Conservation (phyloP, 2,329 filamentous ascomycete genomes). For the Botrytis elliptica region DNA sequence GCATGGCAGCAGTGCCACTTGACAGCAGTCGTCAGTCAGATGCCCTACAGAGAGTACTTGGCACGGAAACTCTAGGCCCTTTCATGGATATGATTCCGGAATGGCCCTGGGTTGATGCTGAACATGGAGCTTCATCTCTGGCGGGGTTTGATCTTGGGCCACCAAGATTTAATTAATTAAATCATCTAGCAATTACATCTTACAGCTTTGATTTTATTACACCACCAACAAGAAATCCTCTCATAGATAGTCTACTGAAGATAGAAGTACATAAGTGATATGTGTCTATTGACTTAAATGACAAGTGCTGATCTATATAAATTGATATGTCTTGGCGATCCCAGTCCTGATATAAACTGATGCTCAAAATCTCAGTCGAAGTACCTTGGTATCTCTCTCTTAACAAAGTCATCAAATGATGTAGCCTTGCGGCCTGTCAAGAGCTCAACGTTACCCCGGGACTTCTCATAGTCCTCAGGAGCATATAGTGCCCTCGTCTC, state of each 20-base stretch:
- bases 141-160: slow-evolving; percentile 1
- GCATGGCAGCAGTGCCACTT: slow-evolving; percentile 7
- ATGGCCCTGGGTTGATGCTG: slow-evolving; percentile 6
- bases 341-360: slow-evolving; percentile 9
- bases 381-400: slow-evolving; percentile 9
- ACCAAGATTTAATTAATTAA: slow-evolving; percentile 8
- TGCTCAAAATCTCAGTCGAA: slow-evolving; percentile 9
- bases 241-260: slow-evolving; percentile 8
- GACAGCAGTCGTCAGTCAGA: slow-evolving; percentile 4
- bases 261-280: slow-evolving; percentile 7
- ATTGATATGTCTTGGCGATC: slow-evolving; percentile 6
- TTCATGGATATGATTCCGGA: slow-evolving; percentile 9
- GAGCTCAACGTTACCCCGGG: background rate
- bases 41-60: slow-evolving; percentile 6
- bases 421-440: slow-evolving; percentile 8
- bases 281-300: slow-evolving; percentile 7
- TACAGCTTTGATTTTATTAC: slow-evolving; percentile 3
- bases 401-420: slow-evolving; percentile 7
- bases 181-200: slow-evolving; percentile 8
- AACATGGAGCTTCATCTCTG: slow-evolving; percentile 9
- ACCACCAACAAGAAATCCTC: slow-evolving; percentile 8
- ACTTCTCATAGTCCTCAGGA: slow-evolving; percentile 2
- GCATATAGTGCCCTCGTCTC: slow-evolving; percentile 11
- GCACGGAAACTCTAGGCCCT: slow-evolving; percentile 4
- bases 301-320: slow-evolving; percentile 5